phyloP scores from a whole-genome alignment of 495 filamentous ascomycete species.

The Hapsidospora chrysogenum region DNA sequence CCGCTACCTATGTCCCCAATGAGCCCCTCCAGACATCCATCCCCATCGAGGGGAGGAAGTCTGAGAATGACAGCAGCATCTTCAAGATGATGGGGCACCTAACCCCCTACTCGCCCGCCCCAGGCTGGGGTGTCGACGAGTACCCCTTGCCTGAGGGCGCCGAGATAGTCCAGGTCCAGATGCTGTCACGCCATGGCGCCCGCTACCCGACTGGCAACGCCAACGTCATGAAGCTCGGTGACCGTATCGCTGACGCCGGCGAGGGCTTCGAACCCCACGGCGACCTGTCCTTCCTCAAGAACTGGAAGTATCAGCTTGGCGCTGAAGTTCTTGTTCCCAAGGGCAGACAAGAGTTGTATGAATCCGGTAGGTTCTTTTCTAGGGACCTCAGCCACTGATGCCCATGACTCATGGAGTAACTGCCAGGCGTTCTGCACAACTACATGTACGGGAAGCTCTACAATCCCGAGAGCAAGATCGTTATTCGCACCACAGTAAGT shows the following conservation, averaged over 20 bases:
- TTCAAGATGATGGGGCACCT: conserved; percentile 36
- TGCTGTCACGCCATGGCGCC: conserved; percentile 66
- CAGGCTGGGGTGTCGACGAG: conserved; percentile 39
- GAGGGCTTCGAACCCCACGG: conserved; percentile 35
- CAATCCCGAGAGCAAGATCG: conserved; percentile 41
- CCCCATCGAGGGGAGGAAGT: conserved; percentile 30
- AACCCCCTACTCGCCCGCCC: conserved; percentile 22
- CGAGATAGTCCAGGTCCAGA: conserved; percentile 42
- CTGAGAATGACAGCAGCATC: conserved; percentile 33
- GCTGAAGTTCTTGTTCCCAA: conserved; percentile 41
- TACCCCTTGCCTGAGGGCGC: conserved; percentile 35
- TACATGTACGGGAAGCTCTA: conserved; percentile 47
- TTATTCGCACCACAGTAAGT: conserved; percentile 42
- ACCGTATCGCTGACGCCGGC: conserved; percentile 39
- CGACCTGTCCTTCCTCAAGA: conserved; percentile 39
- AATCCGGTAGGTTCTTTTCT: conserved; percentile 53
- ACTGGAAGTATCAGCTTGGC: conserved; percentile 60
- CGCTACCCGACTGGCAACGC: conserved; percentile 49
- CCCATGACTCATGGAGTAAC: too few species aligned
- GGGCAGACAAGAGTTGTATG: conserved; percentile 48
- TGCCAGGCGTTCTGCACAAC: conserved; percentile 31
- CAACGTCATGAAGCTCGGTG: conserved; percentile 37
- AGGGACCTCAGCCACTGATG: conserved; percentile 35
- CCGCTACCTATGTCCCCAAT: conserved; percentile 34
- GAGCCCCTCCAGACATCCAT: conserved; percentile 38